A percentile compares a stretch with the other conserved stretches of the same genome.
Evolutionary conservation across 192 early-diverging fungal genomes (phyloP).

Genomic region (Coemansia sp.): DNA sequence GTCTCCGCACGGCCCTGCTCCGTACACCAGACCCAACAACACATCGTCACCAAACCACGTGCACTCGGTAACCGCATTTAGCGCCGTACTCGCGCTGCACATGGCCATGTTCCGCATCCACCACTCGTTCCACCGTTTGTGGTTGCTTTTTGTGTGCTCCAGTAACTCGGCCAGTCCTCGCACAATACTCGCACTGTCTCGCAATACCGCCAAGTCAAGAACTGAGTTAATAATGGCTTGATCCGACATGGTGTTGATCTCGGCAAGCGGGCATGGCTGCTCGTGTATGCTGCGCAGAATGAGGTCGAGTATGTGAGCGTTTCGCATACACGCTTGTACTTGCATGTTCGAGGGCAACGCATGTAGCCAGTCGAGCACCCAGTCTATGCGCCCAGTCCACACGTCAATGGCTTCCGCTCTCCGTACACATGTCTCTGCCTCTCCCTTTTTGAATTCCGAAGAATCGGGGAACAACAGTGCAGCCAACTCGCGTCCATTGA

Average conservation of each 20-base stretch:
- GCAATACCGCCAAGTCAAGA: background rate
- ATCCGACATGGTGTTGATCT: background rate
- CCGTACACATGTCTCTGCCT: conserved; percentile 9
- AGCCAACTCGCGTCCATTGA: conserved; percentile 16
- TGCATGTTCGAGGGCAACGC: background rate
- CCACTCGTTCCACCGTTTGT: background rate
- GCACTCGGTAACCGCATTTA: background rate
- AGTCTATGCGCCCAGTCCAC: conserved; percentile 34
- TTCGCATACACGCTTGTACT: background rate
- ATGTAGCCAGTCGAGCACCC: conserved; percentile 25
- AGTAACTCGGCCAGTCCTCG: background rate
- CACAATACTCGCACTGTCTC: no score
- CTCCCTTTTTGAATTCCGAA: background rate
- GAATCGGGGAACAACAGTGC: background rate
- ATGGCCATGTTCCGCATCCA: background rate
- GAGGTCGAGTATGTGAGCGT: background rate
- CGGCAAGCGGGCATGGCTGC: background rate
- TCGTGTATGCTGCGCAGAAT: background rate
- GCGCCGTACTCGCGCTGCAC: no score
- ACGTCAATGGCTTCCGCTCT: conserved; percentile 30
- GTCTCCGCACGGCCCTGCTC: background rate
- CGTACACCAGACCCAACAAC: background rate
- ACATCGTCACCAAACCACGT: background rate
- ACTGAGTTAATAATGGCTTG: background rate
- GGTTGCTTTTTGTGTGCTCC: background rate